Evolutionary conservation across 2,329 filamentous ascomycete genomes (phyloP).

Genomic region (Calycina marina): DNA sequence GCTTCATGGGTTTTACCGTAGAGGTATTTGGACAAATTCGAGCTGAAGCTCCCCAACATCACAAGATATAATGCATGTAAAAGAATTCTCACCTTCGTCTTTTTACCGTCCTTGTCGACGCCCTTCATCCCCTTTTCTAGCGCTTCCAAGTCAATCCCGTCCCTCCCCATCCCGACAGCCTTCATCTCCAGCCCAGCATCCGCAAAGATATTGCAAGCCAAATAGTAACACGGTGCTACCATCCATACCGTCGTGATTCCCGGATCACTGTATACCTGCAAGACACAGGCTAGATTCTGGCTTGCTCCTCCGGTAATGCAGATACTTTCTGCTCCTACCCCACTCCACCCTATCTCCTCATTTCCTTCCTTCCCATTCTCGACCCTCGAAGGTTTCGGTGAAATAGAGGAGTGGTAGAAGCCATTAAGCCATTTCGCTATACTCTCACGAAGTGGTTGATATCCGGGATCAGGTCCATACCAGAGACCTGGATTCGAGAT

Average conservation of each 20-base stretch:
- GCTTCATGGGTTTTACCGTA: too few relatives aligned
- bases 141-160: slow-evolving; percentile 57
- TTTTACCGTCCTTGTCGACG: slow-evolving; percentile 4
- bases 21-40: too few relatives aligned
- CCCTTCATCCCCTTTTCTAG: slow-evolving; percentile 27
- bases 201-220: slow-evolving; percentile 75
- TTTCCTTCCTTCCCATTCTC: not conserved
- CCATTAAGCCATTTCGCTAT: slow-evolving; percentile 60
- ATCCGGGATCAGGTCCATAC: slow-evolving; percentile 69
- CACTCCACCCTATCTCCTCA: slow-evolving; percentile 1
- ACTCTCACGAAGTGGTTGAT: slow-evolving; percentile 49
- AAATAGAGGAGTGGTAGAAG: slow-evolving; percentile 9
- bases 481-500: slow-evolving; percentile 50
- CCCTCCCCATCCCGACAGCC: slow-evolving; percentile 61
- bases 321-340: slow-evolving; percentile 40
- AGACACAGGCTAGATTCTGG: slow-evolving; percentile 63
- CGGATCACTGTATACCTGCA: slow-evolving; percentile 72
- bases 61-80: too few relatives aligned
- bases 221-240: slow-evolving; percentile 68
- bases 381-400: not conserved
- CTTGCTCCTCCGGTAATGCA: slow-evolving; percentile 76
- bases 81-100: not conserved
- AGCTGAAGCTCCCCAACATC: too few relatives aligned
- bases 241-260: slow-evolving; percentile 53
- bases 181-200: slow-evolving; percentile 63